phyloP scores from a whole-genome alignment of 2,329 filamentous ascomycete species.

The Aspergillus sp. region DNA sequence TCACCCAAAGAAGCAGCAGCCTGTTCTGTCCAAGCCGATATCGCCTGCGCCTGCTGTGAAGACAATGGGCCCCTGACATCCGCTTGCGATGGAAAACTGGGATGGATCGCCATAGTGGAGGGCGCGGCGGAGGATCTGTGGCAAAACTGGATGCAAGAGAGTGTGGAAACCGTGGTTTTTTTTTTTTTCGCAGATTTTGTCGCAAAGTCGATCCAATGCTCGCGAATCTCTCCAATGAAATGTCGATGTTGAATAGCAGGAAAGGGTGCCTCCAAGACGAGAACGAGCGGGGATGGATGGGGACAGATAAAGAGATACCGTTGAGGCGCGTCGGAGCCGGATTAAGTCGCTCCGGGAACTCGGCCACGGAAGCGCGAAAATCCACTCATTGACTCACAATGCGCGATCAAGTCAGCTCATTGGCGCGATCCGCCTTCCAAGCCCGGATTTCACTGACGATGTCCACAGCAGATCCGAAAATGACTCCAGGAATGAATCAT shows the following conservation, averaged over 20 bases:
- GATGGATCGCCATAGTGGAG: constrained; percentile 44
- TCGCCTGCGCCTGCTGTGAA: constrained; percentile 52
- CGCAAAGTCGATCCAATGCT: background rate
- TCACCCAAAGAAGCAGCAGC: constrained; percentile 39
- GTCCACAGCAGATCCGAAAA: background rate
- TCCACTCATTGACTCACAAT: constrained; percentile 12
- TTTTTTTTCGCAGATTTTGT: background rate
- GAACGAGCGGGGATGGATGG: background rate
- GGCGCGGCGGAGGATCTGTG: background rate
- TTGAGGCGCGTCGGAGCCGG: constrained; percentile 3
- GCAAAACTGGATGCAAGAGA: background rate
- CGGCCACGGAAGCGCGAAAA: background rate
- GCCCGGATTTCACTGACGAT: background rate
- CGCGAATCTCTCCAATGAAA: background rate
- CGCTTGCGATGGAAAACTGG: constrained; percentile 29
- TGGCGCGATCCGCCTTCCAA: background rate
- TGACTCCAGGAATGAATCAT: constrained; percentile 3
- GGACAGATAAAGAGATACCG: constrained; percentile 15
- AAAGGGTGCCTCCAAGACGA: background rate
- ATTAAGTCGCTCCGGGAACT: background rate
- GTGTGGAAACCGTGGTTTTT: background rate
- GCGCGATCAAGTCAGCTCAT: background rate
- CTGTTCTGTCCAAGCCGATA: constrained; percentile 66
- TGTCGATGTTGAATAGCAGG: background rate
- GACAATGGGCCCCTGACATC: constrained; percentile 29